Base-by-base conservation (phyloP, 2,329 filamentous ascomycete genomes). In the Fusarium tuaranense region DNA sequence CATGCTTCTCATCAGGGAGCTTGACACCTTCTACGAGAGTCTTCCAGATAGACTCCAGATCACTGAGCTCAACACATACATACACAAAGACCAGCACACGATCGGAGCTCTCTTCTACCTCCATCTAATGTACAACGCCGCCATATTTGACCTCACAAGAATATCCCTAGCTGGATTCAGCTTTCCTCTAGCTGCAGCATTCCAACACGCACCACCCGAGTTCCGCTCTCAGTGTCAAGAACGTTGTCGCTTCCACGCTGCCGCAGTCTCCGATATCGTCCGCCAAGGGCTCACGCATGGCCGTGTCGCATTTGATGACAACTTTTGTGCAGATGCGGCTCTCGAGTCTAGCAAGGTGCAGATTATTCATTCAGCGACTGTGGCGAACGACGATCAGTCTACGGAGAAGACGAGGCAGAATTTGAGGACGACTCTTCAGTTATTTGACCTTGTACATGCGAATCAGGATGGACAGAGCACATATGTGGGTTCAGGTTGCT, bases 101-200 rank as follows among this genome's bases (percentile, higher is more conserved):
- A 18, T 73, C 0, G 69, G 63, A 1, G 39, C 65, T 0, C 32
- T 71, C 4, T 71, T 71, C 14, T 63, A 32, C 14, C 65, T 71
- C 0, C 69, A 73, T 5, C 18, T 61, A 1, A 27, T 10, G 9
- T 71, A 71, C 2, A 44, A 71, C 4, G 64, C 53, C 4, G 41
- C 57, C 25, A 44, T 63, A 3, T 71, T 60, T 20, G 70, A 71
- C 13, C 65, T 73, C 3, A 71, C 65, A 0, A 18, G 65, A 3
- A 63, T 71, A 30, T 73, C 69, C 1, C 46, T 73, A 12, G 16
- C 51, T 0, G 69, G 69, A 0, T 73, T 73, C 14, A 51, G 12
- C 9, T 73, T 73, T 8, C 70, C 70, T 0, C 32, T 71, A 0
- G 65, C 69, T 2, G 20, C 10, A 5, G 62, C 62, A 12, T 69